Base-by-base conservation (phyloP, 2,329 filamentous ascomycete genomes). In the Claviceps sp. region DNA sequence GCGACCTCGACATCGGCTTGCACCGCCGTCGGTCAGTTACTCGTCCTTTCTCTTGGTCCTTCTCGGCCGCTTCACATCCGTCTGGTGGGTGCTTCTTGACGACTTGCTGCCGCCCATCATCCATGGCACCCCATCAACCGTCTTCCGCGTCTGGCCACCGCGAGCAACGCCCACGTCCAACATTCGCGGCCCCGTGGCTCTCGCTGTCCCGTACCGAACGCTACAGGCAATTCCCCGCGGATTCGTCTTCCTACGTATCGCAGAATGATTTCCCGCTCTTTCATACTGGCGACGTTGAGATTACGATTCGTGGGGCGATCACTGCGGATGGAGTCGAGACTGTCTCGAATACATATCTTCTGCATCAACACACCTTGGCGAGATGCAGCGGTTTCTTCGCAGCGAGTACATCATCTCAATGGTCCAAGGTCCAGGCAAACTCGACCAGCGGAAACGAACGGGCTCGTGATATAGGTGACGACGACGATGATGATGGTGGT, bases 301-400 rank as follows among this genome's bases (percentile, higher is more conserved):
- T 97, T 56, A 64, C 91, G 51, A 79, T 96, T 61, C 78, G 76
- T 62, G 77, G 80, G 14, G 73, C 85, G 50, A 54, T 60, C 42
- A 59, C 76, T 62, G 76, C 80, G 14, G 72, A 84, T 50, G 54
- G 60, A 38, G 59, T 57, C 46, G 72, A 84, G 50, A 53, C 60
- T 43, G 60, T 57, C 47, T 85, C 93, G 68, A 86, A 88, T 64
- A 78, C 86, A 55, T 97, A 96, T 65, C 75, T 96, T 46, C 76
- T 97, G 52, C 91, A 97, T 69, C 78, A 83, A 54, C 78, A 96
- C 61, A 95, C 91, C 42, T 72, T 97, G 58, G 83, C 86, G 36
- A 86, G 94, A 67, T 95, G 86, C 62, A 95, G 89, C 5, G 89
- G 88, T 16, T 96, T 95, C 72, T 97, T 97, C 64, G 88, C 95